Base-by-base conservation (phyloP, 1,284 basidiomycete genomes). In the Pyrrhoderma noxium region DNA sequence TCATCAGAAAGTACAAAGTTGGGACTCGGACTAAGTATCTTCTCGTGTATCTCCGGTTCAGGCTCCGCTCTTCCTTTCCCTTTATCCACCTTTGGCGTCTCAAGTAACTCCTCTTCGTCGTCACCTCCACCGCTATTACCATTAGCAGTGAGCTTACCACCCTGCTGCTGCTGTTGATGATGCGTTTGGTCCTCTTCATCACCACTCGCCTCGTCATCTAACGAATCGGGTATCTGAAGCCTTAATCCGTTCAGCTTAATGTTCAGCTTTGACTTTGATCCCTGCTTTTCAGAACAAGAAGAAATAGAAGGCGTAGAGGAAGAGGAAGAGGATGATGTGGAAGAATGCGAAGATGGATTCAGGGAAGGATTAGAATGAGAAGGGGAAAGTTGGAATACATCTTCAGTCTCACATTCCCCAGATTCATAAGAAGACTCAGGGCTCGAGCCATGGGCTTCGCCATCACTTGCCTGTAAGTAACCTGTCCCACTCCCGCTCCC, bases 51-150 rank as follows among this genome's bases (percentile, higher is more conserved):
- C 58, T 81, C 80, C 0, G 82, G 81, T 57, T 81, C 81, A 0
- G 81, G 82, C 48, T 77, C 73, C 3, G 85, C 84, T 49, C 73
- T 75, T 16, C 72, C 77, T 62, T 89, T 89, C 51, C 85, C 87
- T 63, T 89, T 89, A 65, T 89, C 83, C 11, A 82, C 62, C 38
- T 74, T 74, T 0, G 84, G 84, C 9, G 82, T 85, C 25, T 73
- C 67, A 8, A 72, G 75, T 13, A 65, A 65, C 9, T 67, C 64
- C 1, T 73, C 71, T 25, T 72, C 67, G 34, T n/a, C n/a, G n/a
- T 62, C 56, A 19, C 61, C 57, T 35, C 58, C 60, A 35, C 41
- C 57, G 34, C 52, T 53, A 31, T 31, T 31, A 5, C 27, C 27
- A 11, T 31, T 31, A 11, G 11, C 27, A 31, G 27, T 11, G 11